These are phyloP conservation scores for Grosmannia clavigera DNA, from an alignment of 2,329 filamentous ascomycete species.

Conservation along the genomic window DNA sequence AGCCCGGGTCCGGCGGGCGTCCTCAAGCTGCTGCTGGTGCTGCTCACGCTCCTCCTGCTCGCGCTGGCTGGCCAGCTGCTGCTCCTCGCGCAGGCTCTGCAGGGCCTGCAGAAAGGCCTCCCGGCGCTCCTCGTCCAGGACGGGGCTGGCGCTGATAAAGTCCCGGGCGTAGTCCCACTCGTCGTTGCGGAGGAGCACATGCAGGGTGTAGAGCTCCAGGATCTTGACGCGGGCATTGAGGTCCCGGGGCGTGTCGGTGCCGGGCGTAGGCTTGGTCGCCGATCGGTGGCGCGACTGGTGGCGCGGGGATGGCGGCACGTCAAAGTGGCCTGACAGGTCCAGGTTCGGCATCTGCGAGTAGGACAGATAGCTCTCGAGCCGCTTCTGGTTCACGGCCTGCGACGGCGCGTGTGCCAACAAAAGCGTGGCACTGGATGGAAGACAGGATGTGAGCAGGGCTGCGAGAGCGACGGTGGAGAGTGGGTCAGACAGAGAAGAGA, in stretches of 20 bases:
- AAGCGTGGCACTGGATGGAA: slow-evolving; percentile 60
- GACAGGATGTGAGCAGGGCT: slow-evolving; percentile 12
- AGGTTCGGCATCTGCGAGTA: slow-evolving; percentile 58
- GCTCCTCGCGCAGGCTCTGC: slow-evolving; percentile 73
- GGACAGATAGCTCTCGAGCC: slow-evolving; percentile 80
- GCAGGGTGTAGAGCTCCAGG: slow-evolving; percentile 86
- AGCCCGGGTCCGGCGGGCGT: slow-evolving; percentile 40
- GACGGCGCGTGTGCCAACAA: slow-evolving; percentile 79
- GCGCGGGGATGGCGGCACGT: slow-evolving; percentile 25
- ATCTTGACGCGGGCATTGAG: slow-evolving; percentile 79
- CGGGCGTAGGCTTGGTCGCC: slow-evolving; percentile 26
- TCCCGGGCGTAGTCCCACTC: slow-evolving; percentile 94
- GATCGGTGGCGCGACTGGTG: slow-evolving; percentile 28
- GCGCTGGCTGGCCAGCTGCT: slow-evolving; percentile 55
- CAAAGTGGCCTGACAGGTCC: slow-evolving; percentile 54
- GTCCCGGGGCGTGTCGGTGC: slow-evolving; percentile 73
- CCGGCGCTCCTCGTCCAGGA: slow-evolving; percentile 82
- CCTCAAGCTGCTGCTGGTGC: slow-evolving; percentile 42
- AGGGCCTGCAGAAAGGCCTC: slow-evolving; percentile 83
- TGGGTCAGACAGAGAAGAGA: neutral
- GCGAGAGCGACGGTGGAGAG: neutral
- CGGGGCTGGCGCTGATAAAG: slow-evolving; percentile 75
- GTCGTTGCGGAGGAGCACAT: slow-evolving; percentile 83
- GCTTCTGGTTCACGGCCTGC: slow-evolving; percentile 73
- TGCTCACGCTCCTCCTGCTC: slow-evolving; percentile 50